A percentile compares a stretch with the other conserved stretches of the same genome.
Conservation (phyloP, 768 basidiomycete genomes). For the Termitomyces sp. region DNA sequence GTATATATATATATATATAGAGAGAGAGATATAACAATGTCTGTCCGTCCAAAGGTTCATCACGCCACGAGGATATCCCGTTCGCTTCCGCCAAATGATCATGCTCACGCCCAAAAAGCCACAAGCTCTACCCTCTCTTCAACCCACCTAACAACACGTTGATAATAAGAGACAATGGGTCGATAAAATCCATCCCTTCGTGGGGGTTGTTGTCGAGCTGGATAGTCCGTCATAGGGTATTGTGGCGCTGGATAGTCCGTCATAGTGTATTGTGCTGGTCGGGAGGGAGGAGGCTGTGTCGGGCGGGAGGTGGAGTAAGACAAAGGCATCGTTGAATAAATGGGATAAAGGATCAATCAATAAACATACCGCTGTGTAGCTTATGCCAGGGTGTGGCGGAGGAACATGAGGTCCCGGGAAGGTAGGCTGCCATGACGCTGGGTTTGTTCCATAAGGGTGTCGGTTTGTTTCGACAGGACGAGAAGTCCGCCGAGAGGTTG, state of each 20-base stretch:
- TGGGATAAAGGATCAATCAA: background rate
- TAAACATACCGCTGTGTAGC: constrained; percentile 1
- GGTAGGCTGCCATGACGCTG: background rate
- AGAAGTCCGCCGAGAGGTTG: background rate
- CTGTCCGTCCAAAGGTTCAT: background rate
- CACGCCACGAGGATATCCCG: background rate
- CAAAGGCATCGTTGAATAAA: background rate
- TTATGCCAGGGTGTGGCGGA: background rate
- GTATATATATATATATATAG: too few relatives aligned
- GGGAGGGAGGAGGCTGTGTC: background rate
- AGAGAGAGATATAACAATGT: too few relatives aligned
- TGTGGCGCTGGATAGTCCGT: constrained; percentile 4
- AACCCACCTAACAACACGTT: background rate
- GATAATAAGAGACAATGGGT: too few relatives aligned
- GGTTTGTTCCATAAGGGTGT: background rate
- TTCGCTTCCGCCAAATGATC: background rate
- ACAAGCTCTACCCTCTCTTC: background rate
- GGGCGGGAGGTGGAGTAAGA: background rate
- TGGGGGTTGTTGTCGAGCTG: background rate
- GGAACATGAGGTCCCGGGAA: background rate
- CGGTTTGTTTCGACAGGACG: constrained; percentile 1
- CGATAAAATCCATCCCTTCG: constrained; percentile 7
- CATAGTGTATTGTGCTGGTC: constrained; percentile 3
- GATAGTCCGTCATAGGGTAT: constrained; percentile 3
- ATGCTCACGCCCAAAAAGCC: background rate